Base-by-base conservation (phyloP, 345 rosid species). In the Aethionema arabicum region DNA sequence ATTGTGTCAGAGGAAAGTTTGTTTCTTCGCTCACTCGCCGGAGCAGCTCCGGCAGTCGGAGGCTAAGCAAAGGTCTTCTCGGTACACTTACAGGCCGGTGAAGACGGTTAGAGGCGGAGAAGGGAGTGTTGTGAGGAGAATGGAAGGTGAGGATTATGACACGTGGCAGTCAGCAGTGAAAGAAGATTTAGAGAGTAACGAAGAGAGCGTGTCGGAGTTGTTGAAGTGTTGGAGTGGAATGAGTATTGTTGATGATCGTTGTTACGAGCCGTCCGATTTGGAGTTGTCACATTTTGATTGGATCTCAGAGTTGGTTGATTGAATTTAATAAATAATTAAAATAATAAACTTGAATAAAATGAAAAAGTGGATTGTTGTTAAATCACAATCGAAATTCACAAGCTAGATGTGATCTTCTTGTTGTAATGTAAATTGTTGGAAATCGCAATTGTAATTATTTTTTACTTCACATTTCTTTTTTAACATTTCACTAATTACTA, bases 11-110 rank as follows among this genome's bases (percentile, higher is more conserved):
- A 85, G 95, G 5, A 79, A 75, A 73, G 95, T 90, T 5, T 87
- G 95, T 67, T 90, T 90, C 76, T 90, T 90, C 0, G 95, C 97
- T 6, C 97, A 90, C 62, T 72, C 90, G 40, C 81, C 87, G 0
- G 86, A 84, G 56, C 81, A 90, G 80, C 88, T 87, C 3, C 76
- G 95, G 38, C 49, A 72, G 10, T 61, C 53, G 4, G 72, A 67
- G 11, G 72, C 54, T 7, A 61, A 66, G 48, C 67, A 66, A 4
- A 65, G 65, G 47, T 75, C 78, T 43, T 75, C 78, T 43, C 63
- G 68, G 13, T 66, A 51, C 1, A 63, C 66, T 2, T 68, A 41
- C 36, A 72, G 69, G 69, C 65, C 72, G 8, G 70, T 72, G 63
- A 53, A 57, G 39, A 16, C 43, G 52, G 56, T 30, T 11, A 35